Evolutionary conservation across 441 rosid species (phyloP).

Genomic region (Mallotus repandus): DNA sequence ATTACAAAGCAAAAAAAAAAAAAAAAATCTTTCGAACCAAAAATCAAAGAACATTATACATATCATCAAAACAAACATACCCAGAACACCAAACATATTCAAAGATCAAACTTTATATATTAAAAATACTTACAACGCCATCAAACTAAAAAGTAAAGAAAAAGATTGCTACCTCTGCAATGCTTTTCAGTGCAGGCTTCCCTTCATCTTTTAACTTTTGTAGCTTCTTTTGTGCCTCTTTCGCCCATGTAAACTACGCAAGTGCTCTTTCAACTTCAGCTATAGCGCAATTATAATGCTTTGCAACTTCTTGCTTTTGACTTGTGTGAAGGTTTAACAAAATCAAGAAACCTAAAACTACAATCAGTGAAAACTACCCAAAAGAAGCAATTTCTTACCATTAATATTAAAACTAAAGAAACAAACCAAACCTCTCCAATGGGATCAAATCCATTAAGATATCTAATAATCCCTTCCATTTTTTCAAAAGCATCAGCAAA

Average conservation of each 20-base stretch:
- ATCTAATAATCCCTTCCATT: constrained; percentile 77
- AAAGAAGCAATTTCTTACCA: background rate
- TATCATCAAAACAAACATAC: no score
- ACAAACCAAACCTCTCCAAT: constrained; percentile 75
- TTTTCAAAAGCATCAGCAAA: constrained; percentile 77
- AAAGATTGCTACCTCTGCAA: constrained; percentile 60
- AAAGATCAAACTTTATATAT: no score
- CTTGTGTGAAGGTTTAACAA: constrained; percentile 70
- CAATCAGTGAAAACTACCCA: constrained; percentile 32
- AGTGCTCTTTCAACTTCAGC: constrained; percentile 83
- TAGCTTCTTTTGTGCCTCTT: constrained; percentile 69
- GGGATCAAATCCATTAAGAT: constrained; percentile 63
- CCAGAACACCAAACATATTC: no score
- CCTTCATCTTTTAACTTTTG: constrained; percentile 72
- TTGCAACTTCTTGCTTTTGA: constrained; percentile 86
- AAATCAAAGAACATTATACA: no score
- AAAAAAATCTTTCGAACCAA: no score
- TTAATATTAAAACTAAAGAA: background rate
- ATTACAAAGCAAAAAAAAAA: no score
- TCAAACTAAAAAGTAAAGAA: background rate
- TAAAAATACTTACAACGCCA: no score
- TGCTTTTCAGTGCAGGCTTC: constrained; percentile 75
- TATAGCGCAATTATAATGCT: constrained; percentile 69
- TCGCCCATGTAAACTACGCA: constrained; percentile 87
- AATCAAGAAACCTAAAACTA: constrained; percentile 54